These are phyloP conservation scores for Backusella tuberculispora DNA, from an alignment of 192 early-diverging fungal species.

Conservation along the genomic window DNA sequence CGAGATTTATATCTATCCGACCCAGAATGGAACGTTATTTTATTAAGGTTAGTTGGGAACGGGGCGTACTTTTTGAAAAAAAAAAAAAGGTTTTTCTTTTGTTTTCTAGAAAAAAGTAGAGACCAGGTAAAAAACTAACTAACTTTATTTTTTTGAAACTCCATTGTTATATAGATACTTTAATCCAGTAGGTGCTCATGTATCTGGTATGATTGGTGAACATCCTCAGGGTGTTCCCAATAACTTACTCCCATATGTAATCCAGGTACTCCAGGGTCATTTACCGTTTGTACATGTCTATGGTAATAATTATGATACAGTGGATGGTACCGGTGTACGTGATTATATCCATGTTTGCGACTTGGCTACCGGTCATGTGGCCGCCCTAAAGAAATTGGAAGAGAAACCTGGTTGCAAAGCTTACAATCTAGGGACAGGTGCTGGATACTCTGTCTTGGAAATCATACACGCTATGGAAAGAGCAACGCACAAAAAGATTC, in stretches of 20 bases:
- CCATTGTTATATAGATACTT: slow-evolving; percentile 76
- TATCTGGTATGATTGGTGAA: slow-evolving; percentile 90
- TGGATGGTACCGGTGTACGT: slow-evolving; percentile 89
- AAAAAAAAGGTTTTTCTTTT: too few relatives aligned
- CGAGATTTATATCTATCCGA: slow-evolving; percentile 69
- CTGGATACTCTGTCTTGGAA: slow-evolving; percentile 92
- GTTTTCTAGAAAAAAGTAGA: too few relatives aligned
- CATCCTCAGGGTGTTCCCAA: slow-evolving; percentile 84
- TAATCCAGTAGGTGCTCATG: slow-evolving; percentile 94
- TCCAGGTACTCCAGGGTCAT: slow-evolving; percentile 86
- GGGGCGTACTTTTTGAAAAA: background rate
- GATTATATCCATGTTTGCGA: slow-evolving; percentile 98
- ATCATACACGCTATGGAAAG: slow-evolving; percentile 84
- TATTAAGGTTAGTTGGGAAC: slow-evolving; percentile 47
- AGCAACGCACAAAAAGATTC: slow-evolving; percentile 82
- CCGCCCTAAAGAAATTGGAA: slow-evolving; percentile 78
- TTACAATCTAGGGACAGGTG: slow-evolving; percentile 93
- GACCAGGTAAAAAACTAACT: too few relatives aligned
- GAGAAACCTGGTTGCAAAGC: slow-evolving; percentile 62
- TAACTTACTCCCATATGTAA: slow-evolving; percentile 90
- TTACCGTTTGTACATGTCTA: slow-evolving; percentile 84
- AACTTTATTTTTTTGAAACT: too few relatives aligned
- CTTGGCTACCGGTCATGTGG: slow-evolving; percentile 86
- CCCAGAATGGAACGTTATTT: slow-evolving; percentile 63
- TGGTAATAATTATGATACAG: slow-evolving; percentile 91